phyloP scores from a whole-genome alignment of 768 basidiomycete species.

The Hericium erinaceus region DNA sequence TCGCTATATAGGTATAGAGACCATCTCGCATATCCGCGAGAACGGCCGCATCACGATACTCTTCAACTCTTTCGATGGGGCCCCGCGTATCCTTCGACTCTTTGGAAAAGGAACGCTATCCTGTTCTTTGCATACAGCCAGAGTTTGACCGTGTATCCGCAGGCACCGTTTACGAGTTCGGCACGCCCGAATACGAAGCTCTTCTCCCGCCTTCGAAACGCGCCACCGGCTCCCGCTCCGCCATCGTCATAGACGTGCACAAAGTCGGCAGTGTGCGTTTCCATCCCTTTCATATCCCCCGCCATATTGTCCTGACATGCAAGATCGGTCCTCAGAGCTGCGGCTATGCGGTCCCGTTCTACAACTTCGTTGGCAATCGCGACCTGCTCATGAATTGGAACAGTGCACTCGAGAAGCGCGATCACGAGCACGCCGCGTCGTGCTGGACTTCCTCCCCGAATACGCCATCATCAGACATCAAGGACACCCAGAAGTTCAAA shows the following conservation, averaged over 20 bases:
- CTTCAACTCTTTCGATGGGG: constrained; percentile 53
- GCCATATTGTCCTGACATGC: background rate
- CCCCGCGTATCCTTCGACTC: constrained; percentile 47
- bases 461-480: background rate
- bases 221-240: constrained; percentile 48
- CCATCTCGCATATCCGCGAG: constrained; percentile 52
- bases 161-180: constrained; percentile 57
- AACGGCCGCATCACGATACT: constrained; percentile 54
- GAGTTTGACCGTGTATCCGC: background rate
- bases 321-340: constrained; percentile 42
- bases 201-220: constrained; percentile 38
- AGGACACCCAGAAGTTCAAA: background rate
- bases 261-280: constrained; percentile 41
- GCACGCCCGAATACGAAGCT: constrained; percentile 48
- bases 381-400: constrained; percentile 39
- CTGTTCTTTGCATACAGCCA: background rate
- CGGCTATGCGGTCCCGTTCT: constrained; percentile 56
- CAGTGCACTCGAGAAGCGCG: constrained; percentile 33
- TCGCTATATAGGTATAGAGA: constrained; percentile 37
- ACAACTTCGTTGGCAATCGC: constrained; percentile 47
- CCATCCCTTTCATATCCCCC: background rate
- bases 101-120: constrained; percentile 43
- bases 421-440: constrained; percentile 21
- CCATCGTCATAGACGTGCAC: constrained; percentile 51
- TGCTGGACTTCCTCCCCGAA: background rate